phyloP scores from a whole-genome alignment of 257 asterid genomes.

The Cynanchum wilfordii region DNA sequence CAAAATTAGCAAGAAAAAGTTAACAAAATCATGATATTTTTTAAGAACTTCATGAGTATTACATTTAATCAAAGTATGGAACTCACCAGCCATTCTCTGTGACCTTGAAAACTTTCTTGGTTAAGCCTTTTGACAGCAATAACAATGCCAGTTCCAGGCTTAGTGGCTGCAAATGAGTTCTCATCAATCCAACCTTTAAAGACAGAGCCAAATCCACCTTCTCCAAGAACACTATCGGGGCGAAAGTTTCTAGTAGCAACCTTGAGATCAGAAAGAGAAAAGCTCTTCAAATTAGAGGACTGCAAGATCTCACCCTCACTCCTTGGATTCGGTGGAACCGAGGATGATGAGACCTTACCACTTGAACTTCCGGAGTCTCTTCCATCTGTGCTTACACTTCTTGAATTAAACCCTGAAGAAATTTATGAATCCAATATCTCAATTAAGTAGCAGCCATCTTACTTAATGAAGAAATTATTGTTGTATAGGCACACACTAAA shows the following conservation, averaged over 20 bases:
- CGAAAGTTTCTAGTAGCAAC: constrained; percentile 80
- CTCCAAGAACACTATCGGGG: constrained; percentile 78
- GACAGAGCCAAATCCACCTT: constrained; percentile 85
- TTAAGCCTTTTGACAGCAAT: constrained; percentile 79
- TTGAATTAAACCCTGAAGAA: constrained; percentile 47
- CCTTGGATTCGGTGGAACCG: constrained; percentile 47
- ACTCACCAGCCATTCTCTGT: constrained; percentile 86
- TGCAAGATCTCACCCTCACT: constrained; percentile 90
- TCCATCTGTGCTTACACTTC: constrained; percentile 41
- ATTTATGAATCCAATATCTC: background rate
- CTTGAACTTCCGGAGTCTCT: constrained; percentile 30
- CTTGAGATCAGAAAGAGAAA: constrained; percentile 54
- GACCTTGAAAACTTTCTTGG: constrained; percentile 75
- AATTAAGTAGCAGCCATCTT: background rate
- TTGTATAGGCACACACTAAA: background rate
- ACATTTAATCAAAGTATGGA: background rate
- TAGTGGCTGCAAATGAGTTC: constrained; percentile 51
- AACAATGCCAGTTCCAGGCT: constrained; percentile 69
- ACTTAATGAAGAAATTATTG: background rate
- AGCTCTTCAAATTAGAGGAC: constrained; percentile 65
- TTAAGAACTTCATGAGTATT: too few relatives aligned
- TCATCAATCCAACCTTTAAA: constrained; percentile 92
- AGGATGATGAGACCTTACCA: constrained; percentile 31
- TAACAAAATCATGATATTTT: too few relatives aligned
- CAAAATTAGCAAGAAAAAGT: background rate